A percentile compares a stretch with the other conserved stretches of the same genome.
Evolutionary conservation across 2,329 filamentous ascomycete species (phyloP).

Genomic region (Corynespora cassiicola): DNA sequence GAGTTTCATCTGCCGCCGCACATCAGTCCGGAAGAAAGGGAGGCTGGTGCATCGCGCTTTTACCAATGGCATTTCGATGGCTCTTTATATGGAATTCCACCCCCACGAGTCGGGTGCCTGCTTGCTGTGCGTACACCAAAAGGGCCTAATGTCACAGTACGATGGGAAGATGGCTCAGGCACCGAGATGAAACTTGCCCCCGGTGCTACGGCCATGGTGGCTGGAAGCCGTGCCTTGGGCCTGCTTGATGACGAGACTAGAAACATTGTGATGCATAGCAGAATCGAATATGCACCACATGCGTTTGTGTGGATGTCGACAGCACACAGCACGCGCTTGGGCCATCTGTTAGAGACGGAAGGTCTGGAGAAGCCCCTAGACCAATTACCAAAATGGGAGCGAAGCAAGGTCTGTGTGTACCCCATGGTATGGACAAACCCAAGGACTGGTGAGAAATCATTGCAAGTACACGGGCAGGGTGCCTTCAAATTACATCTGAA

Average conservation of each 20-base stretch:
- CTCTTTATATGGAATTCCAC: slow-evolving; percentile 10
- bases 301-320: slow-evolving; percentile 44
- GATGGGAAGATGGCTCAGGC: slow-evolving; percentile 52
- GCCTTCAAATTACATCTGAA: slow-evolving; percentile 8
- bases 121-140: slow-evolving; percentile 29
- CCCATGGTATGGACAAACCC: slow-evolving; percentile 19
- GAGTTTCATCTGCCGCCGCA: slow-evolving; percentile 18
- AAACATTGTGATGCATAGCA: slow-evolving; percentile 48
- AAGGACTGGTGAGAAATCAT: slow-evolving; percentile 13
- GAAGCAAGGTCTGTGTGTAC: slow-evolving; percentile 12
- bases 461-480: slow-evolving; percentile 15
- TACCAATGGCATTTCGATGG: slow-evolving; percentile 16
- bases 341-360: slow-evolving; percentile 14
- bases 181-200: slow-evolving; percentile 51
- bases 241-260: slow-evolving; percentile 50
- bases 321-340: slow-evolving; percentile 12
- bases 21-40: slow-evolving; percentile 12
- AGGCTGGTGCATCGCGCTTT: slow-evolving; percentile 12
- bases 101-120: slow-evolving; percentile 10
- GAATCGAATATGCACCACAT: slow-evolving; percentile 54
- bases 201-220: slow-evolving; percentile 52
- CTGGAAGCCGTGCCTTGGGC: slow-evolving; percentile 48
- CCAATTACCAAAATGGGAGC: slow-evolving; percentile 12
- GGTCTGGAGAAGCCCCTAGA: slow-evolving; percentile 11
- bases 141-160: slow-evolving; percentile 42